Percentiles rank a stretch among this genome's conserved stretches.
phyloP scores from a whole-genome alignment of 805 yeast species.

The Kluyveromyces wickerhamii region DNA sequence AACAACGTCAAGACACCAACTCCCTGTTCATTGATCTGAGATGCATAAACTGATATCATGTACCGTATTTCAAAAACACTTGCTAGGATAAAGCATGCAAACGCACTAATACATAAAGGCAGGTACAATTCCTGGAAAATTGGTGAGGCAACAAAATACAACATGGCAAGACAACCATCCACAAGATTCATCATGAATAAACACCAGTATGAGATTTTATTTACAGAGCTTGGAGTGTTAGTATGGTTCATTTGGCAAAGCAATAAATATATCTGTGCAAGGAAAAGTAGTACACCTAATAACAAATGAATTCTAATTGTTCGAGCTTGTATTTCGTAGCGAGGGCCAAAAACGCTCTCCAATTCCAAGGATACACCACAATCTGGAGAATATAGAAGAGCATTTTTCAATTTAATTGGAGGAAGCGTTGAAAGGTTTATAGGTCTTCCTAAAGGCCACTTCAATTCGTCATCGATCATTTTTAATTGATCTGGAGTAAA shows the following conservation, averaged over 20 bases:
- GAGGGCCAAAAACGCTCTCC: slow-evolving; percentile 42
- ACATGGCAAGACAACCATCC: slow-evolving; percentile 63
- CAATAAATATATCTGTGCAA: slow-evolving; percentile 47
- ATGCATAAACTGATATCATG: slow-evolving; percentile 53
- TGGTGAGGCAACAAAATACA: slow-evolving; percentile 52
- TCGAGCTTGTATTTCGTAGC: slow-evolving; percentile 38
- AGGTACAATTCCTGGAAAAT: slow-evolving; percentile 50
- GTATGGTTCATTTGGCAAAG: slow-evolving; percentile 63
- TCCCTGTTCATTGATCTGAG: slow-evolving; percentile 66
- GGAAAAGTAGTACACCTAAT: slow-evolving; percentile 38
- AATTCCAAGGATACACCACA: slow-evolving; percentile 57
- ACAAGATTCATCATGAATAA: slow-evolving; percentile 53
- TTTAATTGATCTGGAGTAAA: slow-evolving; percentile 42
- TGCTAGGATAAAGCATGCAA: slow-evolving; percentile 60
- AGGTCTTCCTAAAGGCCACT: slow-evolving; percentile 74
- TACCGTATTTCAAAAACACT: slow-evolving; percentile 71
- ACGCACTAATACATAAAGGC: slow-evolving; percentile 61
- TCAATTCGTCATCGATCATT: slow-evolving; percentile 64
- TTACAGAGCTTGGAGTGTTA: slow-evolving; percentile 72
- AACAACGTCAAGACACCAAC: slow-evolving; percentile 59
- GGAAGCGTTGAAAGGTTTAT: slow-evolving; percentile 47
- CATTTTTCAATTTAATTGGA: slow-evolving; percentile 41
- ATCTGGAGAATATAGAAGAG: slow-evolving; percentile 77
- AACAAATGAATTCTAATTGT: slow-evolving; percentile 36
- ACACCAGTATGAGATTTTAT: slow-evolving; percentile 64